Percentiles rank a stretch among this genome's conserved stretches.
Conservation (phyloP, 2,329 filamentous ascomycete genomes). For the Huntiella savannae region DNA sequence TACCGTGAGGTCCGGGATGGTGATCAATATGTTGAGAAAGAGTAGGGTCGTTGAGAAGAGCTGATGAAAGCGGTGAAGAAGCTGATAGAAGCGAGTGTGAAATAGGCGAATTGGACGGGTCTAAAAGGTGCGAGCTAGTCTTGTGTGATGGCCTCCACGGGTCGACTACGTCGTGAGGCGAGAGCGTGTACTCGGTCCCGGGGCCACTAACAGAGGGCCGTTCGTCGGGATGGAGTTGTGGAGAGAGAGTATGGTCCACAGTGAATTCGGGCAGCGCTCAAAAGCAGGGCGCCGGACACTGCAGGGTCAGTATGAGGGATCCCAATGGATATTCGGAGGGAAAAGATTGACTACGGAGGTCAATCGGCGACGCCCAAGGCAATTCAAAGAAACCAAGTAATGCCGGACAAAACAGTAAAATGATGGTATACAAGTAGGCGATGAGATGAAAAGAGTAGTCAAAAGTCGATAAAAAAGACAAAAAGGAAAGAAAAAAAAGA, state of each 20-base stretch:
- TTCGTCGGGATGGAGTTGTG: constrained; percentile 11
- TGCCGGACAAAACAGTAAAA: neutral
- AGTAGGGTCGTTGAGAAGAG: constrained; percentile 5
- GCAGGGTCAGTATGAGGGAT: neutral
- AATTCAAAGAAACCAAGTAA: neutral
- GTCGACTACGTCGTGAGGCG: neutral
- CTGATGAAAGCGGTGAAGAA: constrained; percentile 6
- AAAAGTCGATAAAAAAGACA: neutral
- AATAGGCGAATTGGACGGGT: constrained; percentile 4
- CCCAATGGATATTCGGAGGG: neutral
- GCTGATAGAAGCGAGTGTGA: constrained; percentile 8
- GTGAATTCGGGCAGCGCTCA: constrained; percentile 8
- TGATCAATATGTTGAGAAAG: constrained; percentile 2
- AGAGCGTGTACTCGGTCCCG: constrained; percentile 3
- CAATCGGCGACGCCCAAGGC: neutral
- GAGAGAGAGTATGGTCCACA: constrained; percentile 11
- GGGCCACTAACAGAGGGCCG: constrained; percentile 9
- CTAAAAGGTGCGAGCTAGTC: constrained; percentile 5
- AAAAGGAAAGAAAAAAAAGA: constrained; percentile 1
- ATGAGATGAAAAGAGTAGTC: neutral
- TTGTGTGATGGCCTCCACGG: neutral
- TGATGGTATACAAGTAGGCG: neutral
- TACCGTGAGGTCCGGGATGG: neutral
- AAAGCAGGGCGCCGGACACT: constrained; percentile 11
- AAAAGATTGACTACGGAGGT: neutral